A percentile compares a stretch with the other conserved stretches of the same genome.
Evolutionary conservation across 768 basidiomycete genomes (phyloP).

Genomic region (Leccinum aurantiacum): DNA sequence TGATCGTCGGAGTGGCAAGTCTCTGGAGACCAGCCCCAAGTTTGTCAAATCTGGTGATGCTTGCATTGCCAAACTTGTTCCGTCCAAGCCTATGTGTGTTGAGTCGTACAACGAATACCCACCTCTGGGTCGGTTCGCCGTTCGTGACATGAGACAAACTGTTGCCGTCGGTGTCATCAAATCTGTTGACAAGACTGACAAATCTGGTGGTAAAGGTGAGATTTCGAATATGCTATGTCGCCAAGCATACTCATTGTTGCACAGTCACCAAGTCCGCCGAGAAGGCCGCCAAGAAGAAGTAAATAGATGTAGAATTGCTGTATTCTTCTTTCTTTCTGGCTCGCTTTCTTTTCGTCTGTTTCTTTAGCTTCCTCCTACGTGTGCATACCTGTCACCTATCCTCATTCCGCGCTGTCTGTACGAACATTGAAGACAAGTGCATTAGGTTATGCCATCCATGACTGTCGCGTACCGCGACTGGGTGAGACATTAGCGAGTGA

Average conservation of each 20-base stretch:
- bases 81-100: slow-evolving; percentile 95
- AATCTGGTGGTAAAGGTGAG: slow-evolving; percentile 79
- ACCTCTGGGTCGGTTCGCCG: slow-evolving; percentile 98
- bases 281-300: slow-evolving; percentile 96
- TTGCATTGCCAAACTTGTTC: slow-evolving; percentile 96
- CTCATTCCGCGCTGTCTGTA: slow-evolving; percentile 46
- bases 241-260: slow-evolving; percentile 14
- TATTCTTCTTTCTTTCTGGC: slow-evolving; percentile 56
- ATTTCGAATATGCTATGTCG: slow-evolving; percentile 18
- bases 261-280: slow-evolving; percentile 92
- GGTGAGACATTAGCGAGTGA: not conserved
- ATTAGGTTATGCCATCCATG: slow-evolving; percentile 20
- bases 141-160: slow-evolving; percentile 99
- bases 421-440: slow-evolving; percentile 41
- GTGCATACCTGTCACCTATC: slow-evolving; percentile 38
- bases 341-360: slow-evolving; percentile 42
- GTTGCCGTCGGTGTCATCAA: slow-evolving; percentile 99
- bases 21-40: slow-evolving; percentile 84
- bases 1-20: slow-evolving; percentile 97
- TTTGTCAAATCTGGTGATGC: slow-evolving; percentile 99
- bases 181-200: slow-evolving; percentile 93
- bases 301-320: slow-evolving; percentile 82
- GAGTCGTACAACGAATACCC: slow-evolving; percentile 97
- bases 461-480: not conserved
- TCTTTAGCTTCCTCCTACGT: slow-evolving; percentile 25